Evolutionary conservation across 1,284 basidiomycete species (phyloP), one percentile per base, ranked within the genome.

Genomic region (Fomitopsis palustris): DNA sequence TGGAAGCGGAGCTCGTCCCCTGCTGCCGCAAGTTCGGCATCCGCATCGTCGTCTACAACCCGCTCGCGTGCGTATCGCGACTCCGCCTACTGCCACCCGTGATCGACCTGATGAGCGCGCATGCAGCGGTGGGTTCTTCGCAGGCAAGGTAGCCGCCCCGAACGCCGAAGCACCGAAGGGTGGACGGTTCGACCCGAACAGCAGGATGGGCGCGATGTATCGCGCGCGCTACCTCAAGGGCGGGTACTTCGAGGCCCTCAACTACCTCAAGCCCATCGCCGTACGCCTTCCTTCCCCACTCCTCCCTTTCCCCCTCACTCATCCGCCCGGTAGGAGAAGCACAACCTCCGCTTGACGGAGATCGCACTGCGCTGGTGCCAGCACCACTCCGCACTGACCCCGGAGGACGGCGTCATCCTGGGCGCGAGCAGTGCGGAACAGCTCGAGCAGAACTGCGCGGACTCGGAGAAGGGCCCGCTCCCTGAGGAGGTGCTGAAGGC

Each of bases 11-110:
- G 68, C 75, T 85, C 23, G 70, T 84, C n/a, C 81, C 81, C 1
- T 83, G 82, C 69, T 75, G 77, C 60, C 77, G 83, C 55, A 84
- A 84, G 65, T 82, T 76, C 67, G 81, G 79, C 21, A 67, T 87
- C 53, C 70, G 81, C 27, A 72, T 84, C 54, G 82, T 84, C 19
- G 72, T 81, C 35, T 83, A 79, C 67, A 81, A 78, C 61, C 79
- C 80, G n/a, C 72, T 84, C 35, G 81, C 80, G 76, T 75, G 54
- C 59, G 72, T 67, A n/a, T 31, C 55, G 31, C n/a, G 12, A 25
- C n/a, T 43, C 51, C 45, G 21, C 23, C 19, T 47, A 2, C 25
- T 9, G 21, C 8, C 39, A 42, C 25, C 23, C 19, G 43, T 38
- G 10, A 17, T 16, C 8, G 12, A 42, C 16, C 31, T 35, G 19